Evolutionary conservation across 2,329 filamentous ascomycete species (phyloP), one percentile per base, ranked within the genome.

Genomic region (Trichoderma sp.): DNA sequence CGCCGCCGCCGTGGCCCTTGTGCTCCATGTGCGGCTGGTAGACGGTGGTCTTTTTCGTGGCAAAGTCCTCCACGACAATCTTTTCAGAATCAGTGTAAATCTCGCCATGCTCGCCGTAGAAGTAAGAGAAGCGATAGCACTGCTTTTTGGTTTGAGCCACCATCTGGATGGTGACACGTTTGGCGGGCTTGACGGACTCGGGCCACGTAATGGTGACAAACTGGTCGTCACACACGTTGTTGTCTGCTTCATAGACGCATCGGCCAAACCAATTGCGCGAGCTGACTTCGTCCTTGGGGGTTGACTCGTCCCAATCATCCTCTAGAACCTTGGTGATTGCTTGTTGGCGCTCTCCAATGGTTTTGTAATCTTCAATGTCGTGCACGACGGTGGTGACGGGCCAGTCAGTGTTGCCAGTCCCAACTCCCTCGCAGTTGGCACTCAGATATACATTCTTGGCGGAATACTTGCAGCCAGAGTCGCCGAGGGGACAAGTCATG

Each of bases 241-340:
- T 99, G 82, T 97, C 94, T 5, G 91, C 86, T 79, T 98, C 96
- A 82, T 91, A 98, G 1, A 98, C 96, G 78, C 96, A 99, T n/a
- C 95, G 90, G 0, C 96, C 96, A 78, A 94, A 98, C 94, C 94
- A 92, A 74, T 91, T 91, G 11, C 86, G 83, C 6, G 83, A 82
- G 3, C 84, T 84, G 1, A 87, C 79, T n/a, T 85, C 82, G 1
- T 81, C 77, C 68, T 83, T 80, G 4, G 86, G 84, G 0, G 85
- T 88, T 7, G 81, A 78, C 1, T 81, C 78, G 15, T 85, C 82
- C 72, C 90, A 90, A 77, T 90, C 87, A 66, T 88, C 85, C 23
- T 82, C 80, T 13, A 88, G 80, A 61, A 83, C 80, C 66, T 77
- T 76, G 32, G 87, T 72, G 23, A 87, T 71, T 53, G 84, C 85